phyloP scores from a whole-genome alignment of 1,139 yeast species.

The Lodderomyces parapsilosis region DNA sequence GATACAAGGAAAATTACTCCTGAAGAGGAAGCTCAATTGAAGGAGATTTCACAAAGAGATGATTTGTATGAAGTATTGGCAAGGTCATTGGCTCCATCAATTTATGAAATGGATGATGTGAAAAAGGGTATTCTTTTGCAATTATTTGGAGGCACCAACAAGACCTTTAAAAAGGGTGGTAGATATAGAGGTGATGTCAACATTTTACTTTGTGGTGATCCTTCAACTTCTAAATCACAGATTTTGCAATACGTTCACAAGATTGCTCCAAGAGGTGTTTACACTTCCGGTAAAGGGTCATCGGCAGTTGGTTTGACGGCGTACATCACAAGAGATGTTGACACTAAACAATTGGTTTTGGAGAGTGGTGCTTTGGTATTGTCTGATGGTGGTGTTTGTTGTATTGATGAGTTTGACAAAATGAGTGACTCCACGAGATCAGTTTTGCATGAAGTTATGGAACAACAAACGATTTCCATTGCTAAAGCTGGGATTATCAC shows the following conservation, averaged over 20 bases:
- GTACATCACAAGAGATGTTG: conserved; percentile 90
- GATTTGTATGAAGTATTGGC: conserved; percentile 89
- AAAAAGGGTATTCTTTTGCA: conserved; percentile 92
- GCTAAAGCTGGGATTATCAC: conserved; percentile 99
- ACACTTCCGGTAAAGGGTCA: conserved; percentile 97
- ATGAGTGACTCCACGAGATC: conserved; percentile 95
- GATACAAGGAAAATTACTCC: conserved; percentile 68
- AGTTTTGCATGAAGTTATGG: conserved; percentile 98
- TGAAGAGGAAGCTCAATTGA: conserved; percentile 67
- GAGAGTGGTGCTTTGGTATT: conserved; percentile 96
- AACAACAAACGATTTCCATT: conserved; percentile 95
- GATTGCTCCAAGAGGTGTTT: conserved; percentile 96
- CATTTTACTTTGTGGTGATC: conserved; percentile 92
- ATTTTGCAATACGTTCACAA: conserved; percentile 91
- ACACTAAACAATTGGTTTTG: conserved; percentile 86
- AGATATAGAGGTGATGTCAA: conserved; percentile 95
- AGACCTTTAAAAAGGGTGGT: conserved; percentile 86
- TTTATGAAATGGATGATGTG: conserved; percentile 93
- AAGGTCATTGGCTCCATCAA: conserved; percentile 92
- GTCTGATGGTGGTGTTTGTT: conserved; percentile 98
- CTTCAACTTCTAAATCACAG: conserved; percentile 96
- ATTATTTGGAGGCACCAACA: conserved; percentile 93
- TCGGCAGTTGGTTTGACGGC: conserved; percentile 99
- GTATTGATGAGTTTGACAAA: conserved; percentile 98
- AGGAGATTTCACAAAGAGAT: conserved; percentile 59